Base-by-base conservation (phyloP, 2,329 filamentous ascomycete species). In the Aureobasidium sp. region DNA sequence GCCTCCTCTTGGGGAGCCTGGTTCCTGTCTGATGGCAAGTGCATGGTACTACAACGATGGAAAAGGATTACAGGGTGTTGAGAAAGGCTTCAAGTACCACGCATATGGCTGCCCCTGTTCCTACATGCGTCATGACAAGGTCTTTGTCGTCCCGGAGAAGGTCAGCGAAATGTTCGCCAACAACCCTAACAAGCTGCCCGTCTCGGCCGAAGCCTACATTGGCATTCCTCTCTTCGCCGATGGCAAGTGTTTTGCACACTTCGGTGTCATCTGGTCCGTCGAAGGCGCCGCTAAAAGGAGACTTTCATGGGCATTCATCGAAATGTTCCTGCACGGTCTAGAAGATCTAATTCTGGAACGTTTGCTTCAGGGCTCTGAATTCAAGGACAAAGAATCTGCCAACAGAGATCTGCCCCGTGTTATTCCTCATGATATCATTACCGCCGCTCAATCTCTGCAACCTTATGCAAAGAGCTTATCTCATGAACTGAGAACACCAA, bases 381-480 rank as follows among this genome's bases (percentile, higher is more conserved):
- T 80, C 65, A 69, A 72, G 26, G 73, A 74, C 37, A 69, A 72
- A 29, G 73, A 74, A 37, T 17, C 34, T 34, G 60, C 66, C 15
- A 47, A 62, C 17, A 72, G 66, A 62, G 72, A 72, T 41, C 71
- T 66, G 63, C 75, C 73, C 48, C 75, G 78, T 44, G 75, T 82
- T 39, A 78, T 84, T 48, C 80, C 82, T 2, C 78, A 84, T 62
- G 79, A 82, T 61, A 79, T 81, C 26, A 76, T 85, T 27, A 81
- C 84, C 6, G 79, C 80, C 6, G 79, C 84, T 2, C 86, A 88
- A 64, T 87, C 85, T 2, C 75, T 90, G 20, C 87, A 88, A 68
- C 86, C 87, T 0, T 89, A 87, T 69, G 87, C 87, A n/a, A 81
- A 86, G 65, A 88, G 84, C 68, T 74, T 90, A 36, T 90, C 87